Evolutionary conservation across 768 basidiomycete species (phyloP), one percentile per base, ranked within the genome.

Genomic region (Obba rivulosa): DNA sequence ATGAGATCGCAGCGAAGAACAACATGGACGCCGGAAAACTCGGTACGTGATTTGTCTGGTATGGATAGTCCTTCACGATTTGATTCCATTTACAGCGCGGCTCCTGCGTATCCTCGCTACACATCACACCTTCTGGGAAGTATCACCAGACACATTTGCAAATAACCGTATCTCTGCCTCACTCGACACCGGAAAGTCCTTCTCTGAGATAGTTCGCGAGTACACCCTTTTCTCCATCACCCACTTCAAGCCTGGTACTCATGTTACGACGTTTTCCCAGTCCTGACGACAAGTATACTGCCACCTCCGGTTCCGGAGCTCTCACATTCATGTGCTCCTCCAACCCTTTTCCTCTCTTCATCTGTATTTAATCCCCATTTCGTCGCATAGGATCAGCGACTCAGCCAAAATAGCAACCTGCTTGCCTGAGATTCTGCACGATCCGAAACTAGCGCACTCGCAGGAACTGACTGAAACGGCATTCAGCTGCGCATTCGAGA

Each of bases 101-200:
- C 73, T 78, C 28, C 74, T 91, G 40, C 81, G 88, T 37, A 70
- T 88, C 18, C 74, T 90, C 34, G 85, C 87, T 8, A 85, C 87
- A 0, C 83, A 88, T 58, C 86, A 89, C 61, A 75, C 88, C 45
- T 67, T 87, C 25, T 71, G 73, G 41, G 88, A 91, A 62, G 69
- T 78, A 3, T 69, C 73, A 16, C 86, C 85, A 4, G 76, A 89
- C 57, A 78, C 82, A 9, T 91, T 90, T 55, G 71, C 85, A 5
- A 72, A 78, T 46, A 90, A 85, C 57, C 75, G 86, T 25, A 72
- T 87, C 50, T 81, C 82, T 4, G 80, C 81, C 13, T 64, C 81
- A 14, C 65, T 89, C 2, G 85, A 89, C 57, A 79, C 78, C 0
- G 83, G 86, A 2, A 85, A 85, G 63, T 63, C 68, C 3, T 59